Evolutionary conservation across 2,329 filamentous ascomycete species (phyloP).

Genomic region (Colletotrichum lini): DNA sequence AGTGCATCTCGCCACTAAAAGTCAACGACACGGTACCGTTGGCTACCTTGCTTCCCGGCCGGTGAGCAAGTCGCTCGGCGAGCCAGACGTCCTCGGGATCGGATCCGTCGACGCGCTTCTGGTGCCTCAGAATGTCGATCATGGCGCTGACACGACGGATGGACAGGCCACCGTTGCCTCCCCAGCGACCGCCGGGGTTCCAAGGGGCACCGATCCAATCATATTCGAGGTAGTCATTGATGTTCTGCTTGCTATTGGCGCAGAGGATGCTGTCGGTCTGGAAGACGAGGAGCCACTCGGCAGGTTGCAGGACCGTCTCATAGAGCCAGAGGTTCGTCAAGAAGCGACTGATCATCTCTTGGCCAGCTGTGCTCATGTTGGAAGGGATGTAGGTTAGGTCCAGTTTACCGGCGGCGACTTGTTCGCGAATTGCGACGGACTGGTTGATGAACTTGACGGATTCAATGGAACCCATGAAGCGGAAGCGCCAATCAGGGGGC

Average conservation of each 20-base stretch:
- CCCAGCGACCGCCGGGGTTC: conserved; percentile 58
- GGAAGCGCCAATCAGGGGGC: conserved; percentile 68
- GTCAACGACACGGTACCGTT: conserved; percentile 64
- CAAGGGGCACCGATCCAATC: conserved; percentile 70
- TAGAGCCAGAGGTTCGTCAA: conserved; percentile 68
- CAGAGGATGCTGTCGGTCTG: conserved; percentile 70
- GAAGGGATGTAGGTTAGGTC: conserved; percentile 66
- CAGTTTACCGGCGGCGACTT: conserved; percentile 61
- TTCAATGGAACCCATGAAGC: conserved; percentile 67
- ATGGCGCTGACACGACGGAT: conserved; percentile 68
- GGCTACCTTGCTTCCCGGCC: conserved; percentile 63
- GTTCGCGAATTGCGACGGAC: conserved; percentile 61
- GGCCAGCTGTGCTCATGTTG: conserved; percentile 64
- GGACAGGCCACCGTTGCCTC: conserved; percentile 68
- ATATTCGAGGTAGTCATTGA: conserved; percentile 66
- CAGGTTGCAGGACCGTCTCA: conserved; percentile 62
- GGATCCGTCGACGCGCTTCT: conserved; percentile 58
- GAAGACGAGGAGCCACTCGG: conserved; percentile 69
- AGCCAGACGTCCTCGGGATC: conserved; percentile 72
- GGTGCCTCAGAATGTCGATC: conserved; percentile 64
- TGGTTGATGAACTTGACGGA: conserved; percentile 62
- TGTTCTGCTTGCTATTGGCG: conserved; percentile 62
- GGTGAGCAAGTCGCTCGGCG: conserved; percentile 64
- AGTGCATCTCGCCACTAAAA: conserved; percentile 66
- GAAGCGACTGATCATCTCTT: conserved; percentile 68